Conservation (phyloP, 768 basidiomycete species). For the Hericium alpestre region DNA sequence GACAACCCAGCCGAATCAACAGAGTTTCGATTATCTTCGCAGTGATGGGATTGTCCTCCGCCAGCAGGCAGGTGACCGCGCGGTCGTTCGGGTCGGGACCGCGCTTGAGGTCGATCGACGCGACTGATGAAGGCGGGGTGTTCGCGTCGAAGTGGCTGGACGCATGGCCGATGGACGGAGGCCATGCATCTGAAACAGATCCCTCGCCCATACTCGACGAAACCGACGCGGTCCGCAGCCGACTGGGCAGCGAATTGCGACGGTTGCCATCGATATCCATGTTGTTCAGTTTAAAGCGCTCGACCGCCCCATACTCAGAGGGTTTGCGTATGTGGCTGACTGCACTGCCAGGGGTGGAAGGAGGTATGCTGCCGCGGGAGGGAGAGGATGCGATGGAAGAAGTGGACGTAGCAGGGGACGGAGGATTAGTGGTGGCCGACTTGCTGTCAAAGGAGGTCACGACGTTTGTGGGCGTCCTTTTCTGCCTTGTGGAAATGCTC, state of each 20-base stretch:
- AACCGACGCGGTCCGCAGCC: constrained; percentile 76
- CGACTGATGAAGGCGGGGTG: constrained; percentile 78
- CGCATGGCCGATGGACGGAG: constrained; percentile 43
- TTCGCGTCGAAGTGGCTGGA: constrained; percentile 42
- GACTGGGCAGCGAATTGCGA: constrained; percentile 77
- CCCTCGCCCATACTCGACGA: constrained; percentile 69
- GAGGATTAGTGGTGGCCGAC: constrained; percentile 59
- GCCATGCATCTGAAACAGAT: constrained; percentile 67
- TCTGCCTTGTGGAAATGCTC: constrained; percentile 56
- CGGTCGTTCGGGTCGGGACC: constrained; percentile 73
- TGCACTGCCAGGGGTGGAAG: constrained; percentile 59
- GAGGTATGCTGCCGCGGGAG: constrained; percentile 61
- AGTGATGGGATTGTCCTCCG: constrained; percentile 97
- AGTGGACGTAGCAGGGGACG: constrained; percentile 85
- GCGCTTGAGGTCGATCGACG: constrained; percentile 70
- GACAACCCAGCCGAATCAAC: constrained; percentile 86
- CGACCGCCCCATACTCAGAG: constrained; percentile 80
- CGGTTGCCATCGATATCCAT: constrained; percentile 62
- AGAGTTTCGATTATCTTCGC: constrained; percentile 95
- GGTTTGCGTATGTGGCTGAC: constrained; percentile 70
- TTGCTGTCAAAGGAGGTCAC: constrained; percentile 59
- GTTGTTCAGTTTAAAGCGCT: constrained; percentile 79
- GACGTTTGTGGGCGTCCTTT: constrained; percentile 75
- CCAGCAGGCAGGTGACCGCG: constrained; percentile 86
- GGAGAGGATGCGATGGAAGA: constrained; percentile 87